Evolutionary conservation across 225 moss, liverwort and hornwort genomes (phyloP), one percentile per base, ranked within the genome.

Genomic region (Pseudoscleropodium purum): DNA sequence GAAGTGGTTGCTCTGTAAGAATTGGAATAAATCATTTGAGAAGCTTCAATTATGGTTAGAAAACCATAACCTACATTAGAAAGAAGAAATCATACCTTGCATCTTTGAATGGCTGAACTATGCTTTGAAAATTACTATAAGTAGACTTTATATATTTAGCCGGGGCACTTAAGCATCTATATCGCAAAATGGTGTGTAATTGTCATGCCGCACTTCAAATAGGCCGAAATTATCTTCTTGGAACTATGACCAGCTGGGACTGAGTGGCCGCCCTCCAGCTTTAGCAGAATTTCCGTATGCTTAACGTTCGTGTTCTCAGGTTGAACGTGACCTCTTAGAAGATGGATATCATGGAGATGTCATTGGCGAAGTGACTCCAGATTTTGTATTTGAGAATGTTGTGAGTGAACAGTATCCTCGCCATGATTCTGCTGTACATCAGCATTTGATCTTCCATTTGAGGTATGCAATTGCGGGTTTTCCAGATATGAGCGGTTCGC

Each of bases 341-440:
- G 97, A 98, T 89, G 96, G 96, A 33, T 98, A 98, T 87, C 88
- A 91, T 52, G 98, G 95, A 75, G 98, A 98, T 92, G 90, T 95
- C 68, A 93, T 98, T 89, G 98, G 96, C 87, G 97, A 98, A 98
- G 96, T 94, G 59, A 97, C 96, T 83, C 90, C 95, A 57, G 96
- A 92, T 87, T 88, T 94, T 79, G 90, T 98, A 73, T 49, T 98
- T 70, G 92, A 91, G 68, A 92, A 96, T 76, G 92, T 98, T 88
- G 98, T 97, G 81, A 93, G 97, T 78, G 86, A 74, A 84, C 70
- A 21, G 36, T 57, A 19, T 62, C 39, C 89, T 92, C 78, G 9
- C 82, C 81, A 43, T 66, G 68, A 47, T 65, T 83, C 18, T 84
- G 36, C 60, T 83, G 36, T 84, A 37, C 52, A 56, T 85, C 31